phyloP scores from a whole-genome alignment of 768 basidiomycete species.

The Calvatia gigantea region DNA sequence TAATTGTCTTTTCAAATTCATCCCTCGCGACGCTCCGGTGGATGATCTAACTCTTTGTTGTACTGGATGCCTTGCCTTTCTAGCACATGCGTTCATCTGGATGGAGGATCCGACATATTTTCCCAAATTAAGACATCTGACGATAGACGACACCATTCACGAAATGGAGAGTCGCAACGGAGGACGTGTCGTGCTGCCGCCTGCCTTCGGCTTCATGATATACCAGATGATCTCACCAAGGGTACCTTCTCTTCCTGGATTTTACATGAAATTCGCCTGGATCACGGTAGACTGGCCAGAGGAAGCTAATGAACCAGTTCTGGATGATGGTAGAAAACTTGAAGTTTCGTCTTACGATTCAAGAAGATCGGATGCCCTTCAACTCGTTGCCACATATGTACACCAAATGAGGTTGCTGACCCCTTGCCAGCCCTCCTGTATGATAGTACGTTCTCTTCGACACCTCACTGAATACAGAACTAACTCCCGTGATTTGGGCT shows the following conservation, averaged over 20 bases:
- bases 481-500: too few relatives aligned
- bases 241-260: not conserved
- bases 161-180: not conserved
- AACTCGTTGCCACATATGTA: not conserved
- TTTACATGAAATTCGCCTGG: not conserved
- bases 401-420: not conserved
- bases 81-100: not conserved
- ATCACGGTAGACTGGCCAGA: not conserved
- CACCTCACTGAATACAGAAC: too few relatives aligned
- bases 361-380: not conserved
- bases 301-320: not conserved
- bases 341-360: not conserved
- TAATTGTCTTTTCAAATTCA: not conserved
- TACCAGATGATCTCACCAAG: not conserved
- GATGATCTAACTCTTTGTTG: not conserved
- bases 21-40: not conserved
- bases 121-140: not conserved
- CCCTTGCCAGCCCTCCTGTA: not conserved
- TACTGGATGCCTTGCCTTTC: not conserved
- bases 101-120: not conserved
- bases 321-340: not conserved
- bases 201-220: not conserved
- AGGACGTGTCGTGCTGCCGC: not conserved
- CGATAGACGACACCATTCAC: not conserved
- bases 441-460: too few relatives aligned